Conservation (phyloP, 2,329 filamentous ascomycete genomes). For the Claviceps pazoutovae region DNA sequence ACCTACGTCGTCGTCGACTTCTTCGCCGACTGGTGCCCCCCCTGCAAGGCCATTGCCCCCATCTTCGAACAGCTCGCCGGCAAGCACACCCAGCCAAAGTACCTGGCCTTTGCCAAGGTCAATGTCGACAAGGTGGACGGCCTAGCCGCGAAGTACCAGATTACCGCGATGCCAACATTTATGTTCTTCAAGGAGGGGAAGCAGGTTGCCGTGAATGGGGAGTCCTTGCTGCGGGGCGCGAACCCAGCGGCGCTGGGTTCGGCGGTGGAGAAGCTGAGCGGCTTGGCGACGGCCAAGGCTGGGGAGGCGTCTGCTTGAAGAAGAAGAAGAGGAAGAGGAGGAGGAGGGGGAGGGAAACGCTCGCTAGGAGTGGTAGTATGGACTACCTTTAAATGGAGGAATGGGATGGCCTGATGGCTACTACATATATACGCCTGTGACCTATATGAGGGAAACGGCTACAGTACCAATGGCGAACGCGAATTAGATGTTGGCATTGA, state of each 20-base stretch:
- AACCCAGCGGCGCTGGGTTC: slow-evolving; percentile 17
- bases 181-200: slow-evolving; percentile 66
- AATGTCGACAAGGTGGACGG: slow-evolving; percentile 13
- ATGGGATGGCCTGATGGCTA: no score
- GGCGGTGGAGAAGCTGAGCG: slow-evolving; percentile 24
- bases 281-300: slow-evolving; percentile 19
- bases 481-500: no score
- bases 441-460: no score
- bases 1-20: slow-evolving; percentile 34
- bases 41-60: slow-evolving; percentile 34
- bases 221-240: slow-evolving; percentile 21
- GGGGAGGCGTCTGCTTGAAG: slow-evolving; percentile 7
- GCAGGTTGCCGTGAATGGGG: slow-evolving; percentile 18
- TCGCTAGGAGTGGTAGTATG: no score
- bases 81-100: slow-evolving; percentile 11
- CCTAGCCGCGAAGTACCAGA: slow-evolving; percentile 50
- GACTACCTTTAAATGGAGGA: no score
- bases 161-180: slow-evolving; percentile 93
- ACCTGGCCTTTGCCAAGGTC: slow-evolving; percentile 10
- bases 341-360: neutral
- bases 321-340: neutral
- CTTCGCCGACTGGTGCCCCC: slow-evolving; percentile 36
- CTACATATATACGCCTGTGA: no score
- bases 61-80: slow-evolving; percentile 35
- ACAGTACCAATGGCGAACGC: no score